Percentiles rank a stretch among this genome's conserved stretches.
Evolutionary conservation across 2,329 filamentous ascomycete species (phyloP).

Genomic region (Hymenoscyphus occultus): DNA sequence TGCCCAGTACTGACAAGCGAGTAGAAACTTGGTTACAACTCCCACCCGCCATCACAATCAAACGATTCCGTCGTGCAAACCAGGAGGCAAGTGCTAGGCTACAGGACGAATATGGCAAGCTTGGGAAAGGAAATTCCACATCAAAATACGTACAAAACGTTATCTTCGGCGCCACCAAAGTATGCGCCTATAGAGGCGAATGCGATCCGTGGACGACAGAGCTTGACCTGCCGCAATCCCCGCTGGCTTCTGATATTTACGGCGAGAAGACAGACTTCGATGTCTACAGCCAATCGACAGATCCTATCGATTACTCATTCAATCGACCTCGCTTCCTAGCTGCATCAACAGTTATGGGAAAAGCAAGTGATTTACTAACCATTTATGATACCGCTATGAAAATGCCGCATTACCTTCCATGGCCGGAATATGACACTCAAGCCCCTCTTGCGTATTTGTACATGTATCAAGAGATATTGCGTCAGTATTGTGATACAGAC

Average conservation of each 20-base stretch:
- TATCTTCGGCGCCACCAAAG: constrained; percentile 54
- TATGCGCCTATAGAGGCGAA: constrained; percentile 39
- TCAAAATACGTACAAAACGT: constrained; percentile 51
- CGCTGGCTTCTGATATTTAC: constrained; percentile 41
- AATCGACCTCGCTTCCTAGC: constrained; percentile 49
- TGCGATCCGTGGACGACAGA: too few species aligned
- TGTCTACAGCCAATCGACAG: constrained; percentile 16
- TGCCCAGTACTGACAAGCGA: background rate
- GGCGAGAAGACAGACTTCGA: constrained; percentile 38
- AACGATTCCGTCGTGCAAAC: constrained; percentile 50
- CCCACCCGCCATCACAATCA: constrained; percentile 53
- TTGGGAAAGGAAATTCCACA: background rate
- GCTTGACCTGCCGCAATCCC: constrained; percentile 25
- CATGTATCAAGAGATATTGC: constrained; percentile 48
- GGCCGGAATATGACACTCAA: constrained; percentile 15
- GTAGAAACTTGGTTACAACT: constrained; percentile 53
- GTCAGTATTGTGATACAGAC: too few species aligned
- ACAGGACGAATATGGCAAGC: constrained; percentile 24
- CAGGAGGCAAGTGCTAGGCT: constrained; percentile 47
- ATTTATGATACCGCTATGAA: constrained; percentile 41
- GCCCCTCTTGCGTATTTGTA: constrained; percentile 47
- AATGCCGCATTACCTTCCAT: constrained; percentile 15
- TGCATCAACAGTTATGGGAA: constrained; percentile 49
- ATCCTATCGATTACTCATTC: constrained; percentile 34
- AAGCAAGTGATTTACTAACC: constrained; percentile 45